These are phyloP conservation scores for Aspergillus sp. DNA, from an alignment of 2,329 filamentous ascomycete species.

Conservation along the genomic window DNA sequence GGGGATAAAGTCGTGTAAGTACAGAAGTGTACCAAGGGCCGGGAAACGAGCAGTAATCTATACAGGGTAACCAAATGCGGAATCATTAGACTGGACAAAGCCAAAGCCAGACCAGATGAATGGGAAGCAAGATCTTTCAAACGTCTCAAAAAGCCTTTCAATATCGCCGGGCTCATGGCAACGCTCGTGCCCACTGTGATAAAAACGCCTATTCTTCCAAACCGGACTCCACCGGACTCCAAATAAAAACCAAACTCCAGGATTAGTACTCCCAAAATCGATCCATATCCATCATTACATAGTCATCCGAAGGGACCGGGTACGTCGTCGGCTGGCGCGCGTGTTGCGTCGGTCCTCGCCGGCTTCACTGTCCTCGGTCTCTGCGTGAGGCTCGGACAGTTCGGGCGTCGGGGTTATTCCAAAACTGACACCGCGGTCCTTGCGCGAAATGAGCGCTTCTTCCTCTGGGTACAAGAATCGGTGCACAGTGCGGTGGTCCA, in stretches of 20 bases:
- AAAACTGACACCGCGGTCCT: constrained; percentile 40
- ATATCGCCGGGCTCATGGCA: not conserved
- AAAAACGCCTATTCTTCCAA: not conserved
- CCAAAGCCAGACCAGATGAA: not conserved
- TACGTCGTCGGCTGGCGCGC: constrained; percentile 36
- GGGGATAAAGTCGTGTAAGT: not conserved
- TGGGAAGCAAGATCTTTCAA: not conserved
- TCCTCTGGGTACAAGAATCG: constrained; percentile 75
- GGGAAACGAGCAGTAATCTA: not conserved
- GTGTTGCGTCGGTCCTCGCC: constrained; percentile 38
- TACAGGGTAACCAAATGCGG: not conserved
- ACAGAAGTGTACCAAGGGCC: not conserved
- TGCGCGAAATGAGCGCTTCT: constrained; percentile 53
- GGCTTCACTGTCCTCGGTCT: constrained; percentile 41
- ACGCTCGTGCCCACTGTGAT: not conserved
- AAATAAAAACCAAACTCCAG: constrained; percentile 15
- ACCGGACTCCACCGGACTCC: constrained; percentile 7
- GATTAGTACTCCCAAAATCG: constrained; percentile 1
- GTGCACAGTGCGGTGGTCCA: constrained; percentile 86
- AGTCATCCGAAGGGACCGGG: constrained; percentile 37
- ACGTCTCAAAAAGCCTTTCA: not conserved
- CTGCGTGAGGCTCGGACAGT: constrained; percentile 39
- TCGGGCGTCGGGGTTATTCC: constrained; percentile 41
- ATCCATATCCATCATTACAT: constrained; percentile 30
- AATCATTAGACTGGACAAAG: not conserved